Conservation (phyloP, 768 basidiomycete genomes). For the Symmetrospora coprosmae region DNA sequence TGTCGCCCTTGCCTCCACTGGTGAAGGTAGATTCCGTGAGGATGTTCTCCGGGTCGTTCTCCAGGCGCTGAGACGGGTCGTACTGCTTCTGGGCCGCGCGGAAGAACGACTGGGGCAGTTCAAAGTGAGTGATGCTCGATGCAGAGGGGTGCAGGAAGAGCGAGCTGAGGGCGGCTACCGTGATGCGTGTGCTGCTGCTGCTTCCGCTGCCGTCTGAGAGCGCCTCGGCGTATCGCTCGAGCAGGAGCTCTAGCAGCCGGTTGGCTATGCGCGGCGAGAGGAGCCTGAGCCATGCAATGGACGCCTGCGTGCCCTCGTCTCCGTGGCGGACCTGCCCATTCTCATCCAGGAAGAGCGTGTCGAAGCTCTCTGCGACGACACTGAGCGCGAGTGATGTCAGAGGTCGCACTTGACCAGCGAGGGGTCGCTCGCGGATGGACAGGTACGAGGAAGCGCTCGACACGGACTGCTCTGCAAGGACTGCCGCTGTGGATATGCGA, state of each 20-base stretch:
- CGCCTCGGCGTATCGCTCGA: too few relatives aligned
- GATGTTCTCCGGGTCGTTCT: conserved; percentile 15
- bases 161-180: not conserved
- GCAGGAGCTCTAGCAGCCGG: not conserved
- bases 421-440: conserved; percentile 2
- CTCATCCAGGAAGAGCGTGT: conserved; percentile 2
- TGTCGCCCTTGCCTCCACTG: not conserved
- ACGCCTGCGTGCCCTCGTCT: not conserved
- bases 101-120: conserved; percentile 2
- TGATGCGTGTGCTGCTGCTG: not conserved
- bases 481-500: conserved; percentile 9
- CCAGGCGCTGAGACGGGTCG: not conserved
- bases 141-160: conserved; percentile 2
- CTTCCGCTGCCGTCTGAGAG: not conserved
- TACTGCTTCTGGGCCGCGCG: conserved; percentile 14
- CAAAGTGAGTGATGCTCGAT: not conserved
- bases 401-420: not conserved
- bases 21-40: too few relatives aligned
- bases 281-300: not conserved
- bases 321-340: conserved; percentile 1
- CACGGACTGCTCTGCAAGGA: not conserved
- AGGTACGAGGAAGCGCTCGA: not conserved
- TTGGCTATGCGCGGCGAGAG: not conserved
- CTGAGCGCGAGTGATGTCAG: not conserved
- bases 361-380: not conserved